Evolutionary conservation across 1,284 basidiomycete genomes (phyloP).

Genomic region (Trichosporon sp.): DNA sequence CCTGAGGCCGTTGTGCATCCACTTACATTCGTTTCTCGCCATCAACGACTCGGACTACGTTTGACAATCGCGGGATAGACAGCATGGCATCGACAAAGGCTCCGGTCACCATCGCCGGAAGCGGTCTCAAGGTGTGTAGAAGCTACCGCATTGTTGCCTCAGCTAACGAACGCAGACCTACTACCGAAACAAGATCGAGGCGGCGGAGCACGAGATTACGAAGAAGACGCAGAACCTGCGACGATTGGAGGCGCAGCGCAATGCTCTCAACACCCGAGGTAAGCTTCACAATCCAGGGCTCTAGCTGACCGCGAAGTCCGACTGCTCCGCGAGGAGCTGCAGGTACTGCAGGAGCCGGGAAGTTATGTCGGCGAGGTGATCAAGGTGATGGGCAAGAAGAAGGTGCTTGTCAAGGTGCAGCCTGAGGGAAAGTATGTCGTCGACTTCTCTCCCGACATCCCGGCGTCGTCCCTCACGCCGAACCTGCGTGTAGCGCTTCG

Average conservation of each 20-base stretch:
- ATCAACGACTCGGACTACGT: background rate
- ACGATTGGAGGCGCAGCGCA: slow-evolving; percentile 91
- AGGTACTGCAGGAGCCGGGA: slow-evolving; percentile 91
- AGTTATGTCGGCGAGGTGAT: slow-evolving; percentile 97
- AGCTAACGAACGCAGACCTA: slow-evolving; percentile 59
- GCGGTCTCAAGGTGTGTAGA: slow-evolving; percentile 14
- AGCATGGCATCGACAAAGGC: slow-evolving; percentile 16
- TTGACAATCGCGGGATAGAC: background rate
- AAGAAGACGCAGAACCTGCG: slow-evolving; percentile 94
- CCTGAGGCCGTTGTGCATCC: background rate
- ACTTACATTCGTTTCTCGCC: background rate
- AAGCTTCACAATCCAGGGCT: slow-evolving; percentile 41
- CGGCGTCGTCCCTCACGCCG: slow-evolving; percentile 72
- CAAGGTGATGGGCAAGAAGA: slow-evolving; percentile 99
- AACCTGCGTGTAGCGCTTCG: slow-evolving; percentile 90
- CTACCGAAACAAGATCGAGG: slow-evolving; percentile 93
- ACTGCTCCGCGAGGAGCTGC: slow-evolving; percentile 84
- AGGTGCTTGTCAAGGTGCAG: slow-evolving; percentile 96
- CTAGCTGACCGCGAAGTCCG: slow-evolving; percentile 54
- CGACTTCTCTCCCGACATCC: slow-evolving; percentile 85
- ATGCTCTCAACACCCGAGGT: slow-evolving; percentile 93
- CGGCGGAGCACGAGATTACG: slow-evolving; percentile 85
- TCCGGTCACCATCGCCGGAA: slow-evolving; percentile 15
- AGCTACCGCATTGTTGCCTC: background rate
- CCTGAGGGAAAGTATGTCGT: slow-evolving; percentile 99